Percentiles rank a stretch among this genome's conserved stretches.
Conservation (phyloP, 768 basidiomycete species). For the Chalciporus piperatus region DNA sequence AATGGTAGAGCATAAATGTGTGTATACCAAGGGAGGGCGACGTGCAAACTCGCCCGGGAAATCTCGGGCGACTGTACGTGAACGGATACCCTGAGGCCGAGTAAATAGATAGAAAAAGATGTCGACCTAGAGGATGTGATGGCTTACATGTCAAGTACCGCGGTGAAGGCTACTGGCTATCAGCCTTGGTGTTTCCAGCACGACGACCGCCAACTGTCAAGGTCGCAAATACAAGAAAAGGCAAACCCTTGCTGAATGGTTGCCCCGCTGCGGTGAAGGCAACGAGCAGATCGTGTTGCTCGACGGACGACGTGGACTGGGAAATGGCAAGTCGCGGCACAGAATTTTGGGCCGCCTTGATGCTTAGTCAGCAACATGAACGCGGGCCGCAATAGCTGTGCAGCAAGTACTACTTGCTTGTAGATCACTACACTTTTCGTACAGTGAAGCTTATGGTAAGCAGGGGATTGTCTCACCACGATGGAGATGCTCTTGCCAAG, state of each 20-base stretch:
- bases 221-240: background rate
- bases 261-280: background rate
- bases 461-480: too few relatives aligned
- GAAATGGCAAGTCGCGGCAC: background rate
- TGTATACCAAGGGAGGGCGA: conserved; percentile 62
- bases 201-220: conserved; percentile 3
- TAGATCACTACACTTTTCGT: too few relatives aligned
- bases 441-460: too few relatives aligned
- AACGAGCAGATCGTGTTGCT: background rate
- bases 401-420: too few relatives aligned
- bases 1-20: conserved; percentile 78
- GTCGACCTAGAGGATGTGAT: background rate
- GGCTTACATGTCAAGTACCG: conserved; percentile 20
- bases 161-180: conserved; percentile 2
- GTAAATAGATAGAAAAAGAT: background rate
- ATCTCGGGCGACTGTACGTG: conserved; percentile 67
- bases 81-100: conserved; percentile 38
- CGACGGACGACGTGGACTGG: conserved; percentile 3
- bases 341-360: background rate
- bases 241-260: background rate
- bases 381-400: too few relatives aligned
- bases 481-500: too few relatives aligned
- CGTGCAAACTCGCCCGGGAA: conserved; percentile 61
- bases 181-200: background rate
- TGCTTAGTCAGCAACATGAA: conserved; percentile 20